Conservation (phyloP, 306 rosid species). For the Fagus crenata region DNA sequence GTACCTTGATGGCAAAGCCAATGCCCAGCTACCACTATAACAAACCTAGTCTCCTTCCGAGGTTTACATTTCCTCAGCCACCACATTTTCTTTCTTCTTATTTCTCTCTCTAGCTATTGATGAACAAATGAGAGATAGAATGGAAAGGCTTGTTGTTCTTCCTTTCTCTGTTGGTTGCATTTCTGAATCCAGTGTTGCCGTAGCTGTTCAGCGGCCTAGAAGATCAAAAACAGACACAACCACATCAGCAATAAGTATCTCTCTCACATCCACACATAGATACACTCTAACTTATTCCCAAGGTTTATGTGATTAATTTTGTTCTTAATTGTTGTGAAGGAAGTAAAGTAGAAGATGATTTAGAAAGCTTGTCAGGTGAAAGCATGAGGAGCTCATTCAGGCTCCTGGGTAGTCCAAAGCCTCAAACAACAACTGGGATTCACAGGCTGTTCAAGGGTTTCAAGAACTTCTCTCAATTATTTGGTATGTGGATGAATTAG, state of each 20-base stretch:
- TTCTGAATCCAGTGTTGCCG: slow-evolving; percentile 86
- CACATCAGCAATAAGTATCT: slow-evolving; percentile 57
- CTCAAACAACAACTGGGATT: slow-evolving; percentile 58
- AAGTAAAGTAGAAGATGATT: slow-evolving; percentile 46
- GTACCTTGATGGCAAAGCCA: slow-evolving; percentile 49
- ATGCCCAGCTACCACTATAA: slow-evolving; percentile 23
- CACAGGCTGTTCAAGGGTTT: slow-evolving; percentile 76
- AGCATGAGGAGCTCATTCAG: slow-evolving; percentile 58
- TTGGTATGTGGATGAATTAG: slow-evolving; percentile 54
- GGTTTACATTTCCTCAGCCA: slow-evolving; percentile 33
- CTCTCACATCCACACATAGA: slow-evolving; percentile 6
- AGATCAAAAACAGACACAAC: slow-evolving; percentile 51
- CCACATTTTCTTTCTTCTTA: background rate
- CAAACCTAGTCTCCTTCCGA: slow-evolving; percentile 37
- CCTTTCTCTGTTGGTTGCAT: slow-evolving; percentile 87
- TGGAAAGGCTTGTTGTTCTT: slow-evolving; percentile 93
- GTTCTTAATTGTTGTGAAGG: slow-evolving; percentile 32
- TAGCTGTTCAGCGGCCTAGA: slow-evolving; percentile 57
- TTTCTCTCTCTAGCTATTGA: slow-evolving; percentile 1
- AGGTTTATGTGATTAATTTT: background rate
- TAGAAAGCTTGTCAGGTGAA: slow-evolving; percentile 48
- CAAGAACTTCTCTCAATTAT: slow-evolving; percentile 80
- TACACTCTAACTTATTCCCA: slow-evolving; percentile 14
- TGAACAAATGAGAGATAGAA: slow-evolving; percentile 63
- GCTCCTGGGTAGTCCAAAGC: slow-evolving; percentile 52